Evolutionary conservation across 352 stramenopile species (phyloP).

Genomic region (Pythium diclinum): DNA sequence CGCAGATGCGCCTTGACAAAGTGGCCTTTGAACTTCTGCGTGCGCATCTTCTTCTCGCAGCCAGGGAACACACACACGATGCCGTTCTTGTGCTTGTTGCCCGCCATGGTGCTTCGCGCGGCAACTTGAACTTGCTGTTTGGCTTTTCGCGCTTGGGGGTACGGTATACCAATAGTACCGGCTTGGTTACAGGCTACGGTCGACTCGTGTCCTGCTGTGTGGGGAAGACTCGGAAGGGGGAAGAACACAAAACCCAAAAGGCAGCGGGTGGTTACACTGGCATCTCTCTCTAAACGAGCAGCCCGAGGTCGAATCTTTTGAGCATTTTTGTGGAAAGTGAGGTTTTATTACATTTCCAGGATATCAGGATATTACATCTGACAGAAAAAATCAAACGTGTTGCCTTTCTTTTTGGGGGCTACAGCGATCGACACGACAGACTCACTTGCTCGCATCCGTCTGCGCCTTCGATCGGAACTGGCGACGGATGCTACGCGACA

Average conservation of each 20-base stretch:
- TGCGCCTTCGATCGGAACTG: constrained; percentile 40
- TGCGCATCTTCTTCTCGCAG: constrained; percentile 83
- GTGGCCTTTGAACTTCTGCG: constrained; percentile 86
- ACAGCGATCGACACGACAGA: background rate
- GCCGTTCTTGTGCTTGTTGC: constrained; percentile 89
- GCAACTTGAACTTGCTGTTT: constrained; percentile 29
- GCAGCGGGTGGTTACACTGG: constrained; percentile 32
- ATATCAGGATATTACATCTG: constrained; percentile 18
- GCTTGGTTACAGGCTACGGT: constrained; percentile 18
- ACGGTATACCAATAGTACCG: constrained; percentile 5
- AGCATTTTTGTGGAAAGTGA: background rate
- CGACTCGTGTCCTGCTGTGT: background rate
- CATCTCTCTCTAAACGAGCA: constrained; percentile 31
- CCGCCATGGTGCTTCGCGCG: constrained; percentile 40
- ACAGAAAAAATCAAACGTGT: constrained; percentile 25
- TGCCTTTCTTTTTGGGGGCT: constrained; percentile 5
- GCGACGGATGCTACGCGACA: constrained; percentile 52
- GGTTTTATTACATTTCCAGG: constrained; percentile 24
- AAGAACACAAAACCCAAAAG: constrained; percentile 10
- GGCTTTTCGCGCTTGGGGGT: constrained; percentile 11
- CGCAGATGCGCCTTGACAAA: constrained; percentile 76
- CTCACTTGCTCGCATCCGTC: constrained; percentile 31
- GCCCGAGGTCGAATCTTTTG: constrained; percentile 4
- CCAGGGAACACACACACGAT: constrained; percentile 80
- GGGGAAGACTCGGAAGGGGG: background rate